phyloP scores from a whole-genome alignment of 2,329 filamentous ascomycete species.

The Colletotrichum sp. region DNA sequence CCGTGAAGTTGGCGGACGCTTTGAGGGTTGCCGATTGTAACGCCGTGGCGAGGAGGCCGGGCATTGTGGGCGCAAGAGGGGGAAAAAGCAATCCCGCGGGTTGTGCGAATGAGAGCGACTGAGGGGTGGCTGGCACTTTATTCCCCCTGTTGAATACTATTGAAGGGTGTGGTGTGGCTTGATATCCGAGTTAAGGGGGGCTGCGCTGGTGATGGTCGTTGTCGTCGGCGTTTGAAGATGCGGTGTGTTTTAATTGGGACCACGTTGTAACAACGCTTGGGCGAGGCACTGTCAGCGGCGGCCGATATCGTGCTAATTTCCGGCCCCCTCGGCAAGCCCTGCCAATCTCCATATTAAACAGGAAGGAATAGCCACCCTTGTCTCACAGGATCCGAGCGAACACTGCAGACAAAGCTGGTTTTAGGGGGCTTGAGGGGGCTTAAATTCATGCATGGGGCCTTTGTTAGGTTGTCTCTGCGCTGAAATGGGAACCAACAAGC shows the following conservation, averaged over 20 bases:
- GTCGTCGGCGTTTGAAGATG: background rate
- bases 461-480: background rate
- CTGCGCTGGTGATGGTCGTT: background rate
- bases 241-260: slow-evolving; percentile 20
- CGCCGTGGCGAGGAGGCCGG: slow-evolving; percentile 15
- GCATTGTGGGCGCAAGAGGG: background rate
- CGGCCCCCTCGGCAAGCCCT: slow-evolving; percentile 8
- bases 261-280: slow-evolving; percentile 11
- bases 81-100: background rate
- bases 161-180: background rate
- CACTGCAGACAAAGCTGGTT: background rate
- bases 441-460: background rate
- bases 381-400: background rate
- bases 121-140: background rate
- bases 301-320: slow-evolving; percentile 11
- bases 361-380: slow-evolving; percentile 12
- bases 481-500: background rate
- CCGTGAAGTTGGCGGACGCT: slow-evolving; percentile 18
- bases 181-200: background rate
- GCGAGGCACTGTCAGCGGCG: background rate
- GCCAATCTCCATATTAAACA: background rate
- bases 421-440: background rate
- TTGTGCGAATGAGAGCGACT: background rate
- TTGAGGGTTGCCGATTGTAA: slow-evolving; percentile 18
- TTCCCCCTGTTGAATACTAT: background rate